Base-by-base conservation (phyloP, 345 rosid species). In the Melaleuca quinquenervia region DNA sequence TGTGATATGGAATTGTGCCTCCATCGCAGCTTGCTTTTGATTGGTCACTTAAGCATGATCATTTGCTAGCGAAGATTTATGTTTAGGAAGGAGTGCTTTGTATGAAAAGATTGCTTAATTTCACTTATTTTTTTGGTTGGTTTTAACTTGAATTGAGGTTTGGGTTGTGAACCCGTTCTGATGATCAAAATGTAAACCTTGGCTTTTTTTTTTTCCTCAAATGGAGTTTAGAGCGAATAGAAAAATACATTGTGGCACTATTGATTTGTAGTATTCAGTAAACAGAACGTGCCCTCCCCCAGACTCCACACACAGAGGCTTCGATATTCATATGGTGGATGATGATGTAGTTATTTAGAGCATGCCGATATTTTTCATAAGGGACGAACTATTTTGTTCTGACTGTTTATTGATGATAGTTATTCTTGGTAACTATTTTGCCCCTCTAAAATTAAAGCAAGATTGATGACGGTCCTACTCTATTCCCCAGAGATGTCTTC, bases 401-500 rank as follows among this genome's bases (percentile, higher is more conserved):
- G 18, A 50, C 6, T 52, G 60, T 55, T 52, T 52, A 41, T 82
- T 2, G 3, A 8, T 10, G 5, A 16, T 82, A 16, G 6, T 27
- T n/a, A 27, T 82, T 58, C 56, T 45, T 29, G 50, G n/a, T 84
- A 41, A 36, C 54, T 26, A 32, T 29, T 52, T 84, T 62, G 48
- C 49, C 29, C 8, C 58, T 87, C 83, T 85, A 29, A 60, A 13
- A 86, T 27, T 7, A 44, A 74, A 8, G 54, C 22, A 20, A 53
- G 14, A 49, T 78, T 91, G 64, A 91, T 91, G 64, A 91, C 86
- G 26, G 48, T 45, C 45, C 64, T 84, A 56, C 86, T 84, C 54
- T 53, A 49, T 49, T 80, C 85, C 87, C 62, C 94, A 97, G 99
- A 92, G 99, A 90, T 97, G 99, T 90, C 95, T 97, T 88, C 92